Conservation (phyloP, 148 eudicot genomes). For the Silene latifolia region DNA sequence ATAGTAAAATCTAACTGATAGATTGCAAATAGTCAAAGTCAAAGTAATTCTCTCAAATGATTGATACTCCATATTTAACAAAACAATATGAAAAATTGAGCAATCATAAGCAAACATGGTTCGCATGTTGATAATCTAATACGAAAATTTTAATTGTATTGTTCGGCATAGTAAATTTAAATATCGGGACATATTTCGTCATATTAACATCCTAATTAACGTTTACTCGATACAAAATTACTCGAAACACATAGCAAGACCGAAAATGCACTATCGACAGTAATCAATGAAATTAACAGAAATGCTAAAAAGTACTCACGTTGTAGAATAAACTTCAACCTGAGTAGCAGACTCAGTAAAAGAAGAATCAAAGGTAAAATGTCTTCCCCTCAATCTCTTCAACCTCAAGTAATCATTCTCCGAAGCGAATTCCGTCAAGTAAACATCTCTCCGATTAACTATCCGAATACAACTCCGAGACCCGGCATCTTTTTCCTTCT, state of each 20-base stretch:
- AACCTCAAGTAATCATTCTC: constrained; percentile 81
- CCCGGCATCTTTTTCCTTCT: constrained; percentile 69
- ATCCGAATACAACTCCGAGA: constrained; percentile 58
- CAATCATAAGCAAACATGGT: not conserved
- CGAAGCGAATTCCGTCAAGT: constrained; percentile 60
- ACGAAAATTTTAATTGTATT: too few species aligned
- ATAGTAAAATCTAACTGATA: too few species aligned
- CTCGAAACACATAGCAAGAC: too few species aligned
- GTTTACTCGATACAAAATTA: too few species aligned
- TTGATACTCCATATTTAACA: constrained; percentile 1
- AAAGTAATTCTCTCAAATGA: not conserved
- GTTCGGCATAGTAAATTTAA: too few species aligned
- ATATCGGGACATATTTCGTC: too few species aligned
- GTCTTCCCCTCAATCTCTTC: constrained; percentile 81
- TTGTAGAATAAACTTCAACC: constrained; percentile 69
- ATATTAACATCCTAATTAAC: too few species aligned
- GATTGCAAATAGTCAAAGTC: not conserved
- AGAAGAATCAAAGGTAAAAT: constrained; percentile 81
- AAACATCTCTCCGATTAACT: constrained; percentile 68
- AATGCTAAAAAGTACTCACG: constrained; percentile 47
- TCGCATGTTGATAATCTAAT: constrained; percentile 14
- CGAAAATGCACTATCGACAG: not conserved
- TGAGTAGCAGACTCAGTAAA: constrained; percentile 70
- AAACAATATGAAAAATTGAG: not conserved
- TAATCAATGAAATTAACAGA: not conserved